These are phyloP conservation scores for Saccharata proteae DNA, from an alignment of 2,329 filamentous ascomycete genomes.

Conservation along the genomic window DNA sequence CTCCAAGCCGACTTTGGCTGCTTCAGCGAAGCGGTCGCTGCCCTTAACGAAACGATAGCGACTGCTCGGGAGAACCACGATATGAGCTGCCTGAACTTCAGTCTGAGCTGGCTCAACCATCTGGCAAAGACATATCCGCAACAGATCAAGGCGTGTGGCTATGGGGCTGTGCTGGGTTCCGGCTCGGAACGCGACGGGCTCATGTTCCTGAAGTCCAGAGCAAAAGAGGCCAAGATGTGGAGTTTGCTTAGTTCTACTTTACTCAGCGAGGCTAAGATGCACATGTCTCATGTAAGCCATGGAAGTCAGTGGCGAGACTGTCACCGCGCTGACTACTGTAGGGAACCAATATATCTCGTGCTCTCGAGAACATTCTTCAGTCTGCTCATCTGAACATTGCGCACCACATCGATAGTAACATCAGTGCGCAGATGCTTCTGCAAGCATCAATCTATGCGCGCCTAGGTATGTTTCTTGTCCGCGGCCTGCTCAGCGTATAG, in stretches of 20 bases:
- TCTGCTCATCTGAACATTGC: conserved; percentile 73
- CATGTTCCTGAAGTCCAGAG: conserved; percentile 71
- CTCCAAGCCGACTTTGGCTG: conserved; percentile 93
- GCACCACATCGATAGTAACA: conserved; percentile 58
- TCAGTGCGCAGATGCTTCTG: conserved; percentile 63
- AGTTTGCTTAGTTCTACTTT: conserved; percentile 71
- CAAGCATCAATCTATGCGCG: conserved; percentile 63
- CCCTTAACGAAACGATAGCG: conserved; percentile 89
- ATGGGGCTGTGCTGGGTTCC: conserved; percentile 61
- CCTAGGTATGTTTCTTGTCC: conserved; percentile 42
- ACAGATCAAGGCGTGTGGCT: conserved; percentile 57
- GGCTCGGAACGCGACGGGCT: conserved; percentile 77
- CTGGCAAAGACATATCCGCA: conserved; percentile 77
- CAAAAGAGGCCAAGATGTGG: conserved; percentile 79
- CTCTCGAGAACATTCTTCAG: conserved; percentile 69
- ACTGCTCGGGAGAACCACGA: conserved; percentile 93
- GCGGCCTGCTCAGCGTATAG: not conserved
- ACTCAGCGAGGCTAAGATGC: conserved; percentile 73
- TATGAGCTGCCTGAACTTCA: conserved; percentile 85
- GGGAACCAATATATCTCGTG: conserved; percentile 46
- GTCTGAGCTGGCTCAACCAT: conserved; percentile 90
- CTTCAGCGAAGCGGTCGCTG: conserved; percentile 75
- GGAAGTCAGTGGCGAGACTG: conserved; percentile 44
- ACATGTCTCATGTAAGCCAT: conserved; percentile 59
- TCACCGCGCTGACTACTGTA: conserved; percentile 15